Conservation (phyloP, 768 basidiomycete species). For the Boletus pseudopeckii region DNA sequence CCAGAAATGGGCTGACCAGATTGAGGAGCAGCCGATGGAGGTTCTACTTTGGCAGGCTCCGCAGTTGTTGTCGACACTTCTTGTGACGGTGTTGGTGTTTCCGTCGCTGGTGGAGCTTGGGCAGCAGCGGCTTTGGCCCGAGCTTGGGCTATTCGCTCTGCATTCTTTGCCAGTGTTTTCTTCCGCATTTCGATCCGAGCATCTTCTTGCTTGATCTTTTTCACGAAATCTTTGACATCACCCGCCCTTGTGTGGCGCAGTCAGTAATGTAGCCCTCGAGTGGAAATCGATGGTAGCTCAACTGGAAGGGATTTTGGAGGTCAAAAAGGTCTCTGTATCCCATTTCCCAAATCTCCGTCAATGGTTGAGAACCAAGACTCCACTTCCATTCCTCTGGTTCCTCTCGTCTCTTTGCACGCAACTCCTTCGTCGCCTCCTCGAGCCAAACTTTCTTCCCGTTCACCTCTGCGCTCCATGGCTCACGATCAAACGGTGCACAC, state of each 20-base stretch:
- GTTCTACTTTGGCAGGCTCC: conserved; percentile 24
- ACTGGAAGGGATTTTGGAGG: conserved; percentile 67
- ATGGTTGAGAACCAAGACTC: conserved; percentile 60
- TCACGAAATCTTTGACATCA: conserved; percentile 71
- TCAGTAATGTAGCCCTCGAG: conserved; percentile 1
- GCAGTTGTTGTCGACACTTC: conserved; percentile 8
- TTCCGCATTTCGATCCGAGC: conserved; percentile 52
- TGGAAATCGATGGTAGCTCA: conserved; percentile 27
- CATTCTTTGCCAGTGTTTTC: conserved; percentile 37
- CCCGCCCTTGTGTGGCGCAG: conserved; percentile 47
- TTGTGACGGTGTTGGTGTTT: conserved; percentile 16
- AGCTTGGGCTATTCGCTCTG: conserved; percentile 37
- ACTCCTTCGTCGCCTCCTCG: conserved; percentile 56
- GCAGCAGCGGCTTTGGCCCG: conserved; percentile 42
- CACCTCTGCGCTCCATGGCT: conserved; percentile 52
- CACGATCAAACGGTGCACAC: conserved; percentile 76
- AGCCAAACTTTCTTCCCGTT: conserved; percentile 51
- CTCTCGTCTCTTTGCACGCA: conserved; percentile 53
- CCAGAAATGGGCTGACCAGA: conserved; percentile 18
- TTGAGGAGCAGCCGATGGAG: background rate
- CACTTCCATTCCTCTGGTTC: conserved; percentile 62
- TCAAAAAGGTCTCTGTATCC: conserved; percentile 65
- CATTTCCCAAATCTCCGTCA: conserved; percentile 84
- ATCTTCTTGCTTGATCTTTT: conserved; percentile 67
- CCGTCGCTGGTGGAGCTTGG: conserved; percentile 19